These are phyloP conservation scores for Populus tomentosa DNA, from an alignment of 441 rosid species.

Conservation along the genomic window DNA sequence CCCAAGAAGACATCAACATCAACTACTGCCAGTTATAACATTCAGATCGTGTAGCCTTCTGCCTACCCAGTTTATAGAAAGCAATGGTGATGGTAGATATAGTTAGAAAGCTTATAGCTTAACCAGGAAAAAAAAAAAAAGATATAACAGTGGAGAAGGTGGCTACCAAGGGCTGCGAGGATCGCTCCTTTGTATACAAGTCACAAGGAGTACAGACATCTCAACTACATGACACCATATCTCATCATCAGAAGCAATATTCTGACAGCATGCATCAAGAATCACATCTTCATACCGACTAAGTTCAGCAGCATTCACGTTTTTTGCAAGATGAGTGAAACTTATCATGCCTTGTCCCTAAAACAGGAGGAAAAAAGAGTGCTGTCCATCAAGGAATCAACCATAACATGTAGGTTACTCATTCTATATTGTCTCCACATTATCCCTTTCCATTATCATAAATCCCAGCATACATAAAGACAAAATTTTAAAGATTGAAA, in stretches of 20 bases:
- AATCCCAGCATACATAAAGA: no score
- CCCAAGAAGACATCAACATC: neutral
- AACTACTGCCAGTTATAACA: neutral
- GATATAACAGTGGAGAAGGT: neutral
- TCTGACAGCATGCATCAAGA: slow-evolving; percentile 90
- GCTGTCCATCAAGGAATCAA: neutral
- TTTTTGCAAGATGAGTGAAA: slow-evolving; percentile 54
- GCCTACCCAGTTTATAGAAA: neutral
- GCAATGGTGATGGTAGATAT: neutral
- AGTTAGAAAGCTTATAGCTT: neutral
- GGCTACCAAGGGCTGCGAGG: slow-evolving; percentile 60
- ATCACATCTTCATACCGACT: slow-evolving; percentile 60
- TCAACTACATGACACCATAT: slow-evolving; percentile 75
- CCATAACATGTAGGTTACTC: neutral
- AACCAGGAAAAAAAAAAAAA: neutral
- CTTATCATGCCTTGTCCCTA: slow-evolving; percentile 90
- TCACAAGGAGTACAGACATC: slow-evolving; percentile 70
- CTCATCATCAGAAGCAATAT: slow-evolving; percentile 69
- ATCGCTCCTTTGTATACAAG: slow-evolving; percentile 45
- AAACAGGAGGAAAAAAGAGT: slow-evolving; percentile 25
- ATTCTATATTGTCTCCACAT: no score
- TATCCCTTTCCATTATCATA: no score
- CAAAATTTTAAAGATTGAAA: neutral
- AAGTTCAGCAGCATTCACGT: slow-evolving; percentile 45
- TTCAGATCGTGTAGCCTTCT: neutral